Base-by-base conservation (phyloP, 2,329 filamentous ascomycete genomes). In the Chrysoporthe cubensis region DNA sequence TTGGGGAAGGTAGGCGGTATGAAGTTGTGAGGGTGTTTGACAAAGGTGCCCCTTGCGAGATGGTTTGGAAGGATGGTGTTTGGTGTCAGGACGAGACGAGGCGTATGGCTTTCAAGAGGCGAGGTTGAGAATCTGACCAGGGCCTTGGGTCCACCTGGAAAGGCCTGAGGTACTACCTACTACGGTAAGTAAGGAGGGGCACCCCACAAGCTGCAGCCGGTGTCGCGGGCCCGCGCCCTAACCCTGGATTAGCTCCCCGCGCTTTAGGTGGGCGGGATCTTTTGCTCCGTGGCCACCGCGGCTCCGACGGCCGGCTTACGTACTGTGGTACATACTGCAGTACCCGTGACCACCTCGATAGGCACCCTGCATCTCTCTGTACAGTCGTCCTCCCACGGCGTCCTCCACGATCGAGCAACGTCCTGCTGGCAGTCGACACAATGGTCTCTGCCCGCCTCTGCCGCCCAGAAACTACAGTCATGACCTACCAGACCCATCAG, bases 401-500 rank as follows among this genome's bases (percentile, higher is more conserved):
- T 44, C 42, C 16, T 7, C 11, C 3, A 37, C 34, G 18, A 44
- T 18, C 40, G 44, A 42, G 18, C 57, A n/a, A 60, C 46, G 60
- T 57, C 40, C 42, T 60, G 26, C 52, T 37, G 48, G 61, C 18
- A 56, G 68, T 32, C n/a, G 62, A 34, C 58, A 61, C 58, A 18
- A 70, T 68, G 66, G 48, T 58, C 11, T 44, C 56, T 65, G 32
- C 32, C 4, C 34, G 16, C 9, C 37, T 46, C 2, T 4, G 34
- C 13, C 8, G 2, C 11, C 8, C n/a, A 46, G 13, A 13, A 16
- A 26, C 1, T 42, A 43, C 16, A 26, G n/a, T 3, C 21, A 72
- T 73, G 72, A 69, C 37, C 37, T 13, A 6, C 8, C 54, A 37
- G 40, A n/a, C 14, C 34, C 43, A 62, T n/a, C 54, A 60, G 70